phyloP scores from a whole-genome alignment of 2,329 filamentous ascomycete species.

The Sphaceloma murrayae region DNA sequence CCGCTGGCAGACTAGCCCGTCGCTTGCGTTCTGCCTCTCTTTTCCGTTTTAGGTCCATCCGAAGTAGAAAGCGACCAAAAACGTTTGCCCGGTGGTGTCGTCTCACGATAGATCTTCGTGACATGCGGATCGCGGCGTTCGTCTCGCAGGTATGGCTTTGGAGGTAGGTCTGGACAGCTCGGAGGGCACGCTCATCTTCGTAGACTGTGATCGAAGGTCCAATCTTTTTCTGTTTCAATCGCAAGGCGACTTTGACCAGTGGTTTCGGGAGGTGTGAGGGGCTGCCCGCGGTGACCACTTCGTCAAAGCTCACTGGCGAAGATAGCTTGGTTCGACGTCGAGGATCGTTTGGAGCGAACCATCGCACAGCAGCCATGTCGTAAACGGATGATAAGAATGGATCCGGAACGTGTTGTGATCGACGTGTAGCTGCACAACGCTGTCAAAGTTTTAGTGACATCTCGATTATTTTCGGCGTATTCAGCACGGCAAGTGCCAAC shows the following conservation, averaged over 20 bases:
- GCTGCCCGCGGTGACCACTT: no score
- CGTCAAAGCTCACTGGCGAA: no score
- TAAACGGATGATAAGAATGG: not conserved
- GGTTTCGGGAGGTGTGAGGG: not conserved
- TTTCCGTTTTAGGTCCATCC: not conserved
- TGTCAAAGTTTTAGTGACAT: no score
- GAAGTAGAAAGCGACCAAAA: no score
- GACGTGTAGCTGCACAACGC: no score
- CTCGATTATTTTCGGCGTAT: no score
- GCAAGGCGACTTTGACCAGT: not conserved
- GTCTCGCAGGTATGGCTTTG: not conserved
- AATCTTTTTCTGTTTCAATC: slow-evolving; percentile 3
- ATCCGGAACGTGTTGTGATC: not conserved
- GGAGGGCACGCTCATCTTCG: not conserved
- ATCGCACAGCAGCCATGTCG: slow-evolving; percentile 7
- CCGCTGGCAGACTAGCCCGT: not conserved
- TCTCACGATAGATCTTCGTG: not conserved
- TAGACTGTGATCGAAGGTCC: slow-evolving; percentile 6
- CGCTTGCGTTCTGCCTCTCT: slow-evolving; percentile 2
- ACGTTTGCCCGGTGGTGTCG: not conserved
- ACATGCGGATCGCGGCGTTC: not conserved
- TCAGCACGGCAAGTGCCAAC: no score
- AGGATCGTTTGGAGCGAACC: not conserved
- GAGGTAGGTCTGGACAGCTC: not conserved
- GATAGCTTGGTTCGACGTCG: not conserved